A percentile compares a stretch with the other conserved stretches of the same genome.
Conservation (phyloP, 2,329 filamentous ascomycete genomes). For the Coniella lustricola region DNA sequence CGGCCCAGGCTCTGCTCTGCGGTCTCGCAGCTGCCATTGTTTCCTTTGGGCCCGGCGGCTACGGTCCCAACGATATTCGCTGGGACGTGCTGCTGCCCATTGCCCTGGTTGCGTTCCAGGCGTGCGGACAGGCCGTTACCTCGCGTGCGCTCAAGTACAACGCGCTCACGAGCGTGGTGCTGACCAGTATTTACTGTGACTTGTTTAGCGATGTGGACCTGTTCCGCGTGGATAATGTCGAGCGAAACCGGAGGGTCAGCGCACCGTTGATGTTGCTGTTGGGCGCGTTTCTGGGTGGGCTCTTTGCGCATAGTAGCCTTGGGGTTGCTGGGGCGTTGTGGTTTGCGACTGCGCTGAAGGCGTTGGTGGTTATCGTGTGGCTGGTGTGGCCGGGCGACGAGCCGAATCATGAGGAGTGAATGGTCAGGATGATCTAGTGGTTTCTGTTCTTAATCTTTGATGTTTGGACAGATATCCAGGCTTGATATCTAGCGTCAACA, state of each 20-base stretch:
- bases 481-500: no score
- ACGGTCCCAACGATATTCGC: constrained; percentile 35
- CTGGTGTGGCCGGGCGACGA: constrained; percentile 49
- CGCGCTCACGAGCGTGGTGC: constrained; percentile 67
- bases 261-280: constrained; percentile 42
- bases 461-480: no score
- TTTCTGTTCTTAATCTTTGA: no score
- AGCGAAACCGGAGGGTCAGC: constrained; percentile 43
- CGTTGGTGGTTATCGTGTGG: constrained; percentile 50
- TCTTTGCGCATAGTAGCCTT: constrained; percentile 39
- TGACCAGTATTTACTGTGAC: constrained; percentile 79
- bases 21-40: constrained; percentile 47
- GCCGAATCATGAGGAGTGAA: not conserved
- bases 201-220: constrained; percentile 59
- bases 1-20: constrained; percentile 44
- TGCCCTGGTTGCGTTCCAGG: constrained; percentile 67
- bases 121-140: constrained; percentile 69
- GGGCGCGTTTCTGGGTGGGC: constrained; percentile 44
- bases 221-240: constrained; percentile 37
- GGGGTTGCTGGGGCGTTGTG: constrained; percentile 51
- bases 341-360: constrained; percentile 52
- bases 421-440: not conserved
- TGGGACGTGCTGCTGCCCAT: constrained; percentile 62
- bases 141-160: constrained; percentile 63
- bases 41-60: constrained; percentile 34